Evolutionary conservation across 1,139 yeast species (phyloP).

Genomic region (Suhomyces guaymorum): DNA sequence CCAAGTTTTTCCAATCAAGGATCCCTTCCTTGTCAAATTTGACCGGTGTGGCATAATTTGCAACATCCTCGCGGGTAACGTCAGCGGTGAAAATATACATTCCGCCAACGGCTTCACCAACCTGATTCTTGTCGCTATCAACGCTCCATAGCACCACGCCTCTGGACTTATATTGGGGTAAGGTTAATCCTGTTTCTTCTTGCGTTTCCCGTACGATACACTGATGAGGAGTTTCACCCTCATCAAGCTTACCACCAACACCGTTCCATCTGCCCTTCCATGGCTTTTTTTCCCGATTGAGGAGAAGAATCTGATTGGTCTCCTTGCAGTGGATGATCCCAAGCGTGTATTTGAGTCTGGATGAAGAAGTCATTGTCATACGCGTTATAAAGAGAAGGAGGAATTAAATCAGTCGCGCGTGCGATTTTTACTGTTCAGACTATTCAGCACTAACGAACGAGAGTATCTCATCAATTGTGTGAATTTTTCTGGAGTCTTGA

Average conservation of each 20-base stretch:
- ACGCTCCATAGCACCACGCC: slow-evolving; percentile 44
- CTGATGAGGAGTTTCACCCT: slow-evolving; percentile 35
- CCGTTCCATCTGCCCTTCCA: slow-evolving; percentile 60
- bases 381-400: slow-evolving; percentile 2
- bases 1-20: slow-evolving; percentile 45
- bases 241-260: slow-evolving; percentile 49
- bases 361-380: slow-evolving; percentile 5
- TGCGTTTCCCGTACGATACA: slow-evolving; percentile 46
- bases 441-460: slow-evolving; percentile 1
- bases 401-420: too few species aligned
- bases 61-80: slow-evolving; percentile 28
- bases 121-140: slow-evolving; percentile 15
- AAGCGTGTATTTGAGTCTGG: slow-evolving; percentile 33
- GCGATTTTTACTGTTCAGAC: too few species aligned
- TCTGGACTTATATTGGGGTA: slow-evolving; percentile 28
- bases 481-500: neutral
- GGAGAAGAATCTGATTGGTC: slow-evolving; percentile 34
- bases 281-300: slow-evolving; percentile 47
- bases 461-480: neutral
- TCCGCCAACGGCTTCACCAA: slow-evolving; percentile 34
- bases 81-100: slow-evolving; percentile 45
- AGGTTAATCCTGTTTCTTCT: slow-evolving; percentile 46
- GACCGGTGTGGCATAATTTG: slow-evolving; percentile 26
- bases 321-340: slow-evolving; percentile 42
- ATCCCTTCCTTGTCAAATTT: slow-evolving; percentile 41